Evolutionary conservation across 2,329 filamentous ascomycete genomes (phyloP).

Genomic region (Colletotrichum horii): DNA sequence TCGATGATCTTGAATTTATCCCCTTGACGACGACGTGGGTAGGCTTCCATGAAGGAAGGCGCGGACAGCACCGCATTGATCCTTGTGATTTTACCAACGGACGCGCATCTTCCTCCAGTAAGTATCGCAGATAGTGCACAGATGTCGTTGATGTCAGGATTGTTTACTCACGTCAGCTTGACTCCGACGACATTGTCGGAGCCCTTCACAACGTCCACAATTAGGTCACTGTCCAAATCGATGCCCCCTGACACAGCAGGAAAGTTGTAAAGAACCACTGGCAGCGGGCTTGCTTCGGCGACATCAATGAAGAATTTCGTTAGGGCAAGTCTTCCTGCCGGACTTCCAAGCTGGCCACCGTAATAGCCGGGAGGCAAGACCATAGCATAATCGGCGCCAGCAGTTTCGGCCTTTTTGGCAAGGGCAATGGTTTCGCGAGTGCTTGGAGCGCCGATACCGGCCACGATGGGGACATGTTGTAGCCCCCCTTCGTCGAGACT

Average conservation of each 20-base stretch:
- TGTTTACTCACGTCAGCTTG: neutral
- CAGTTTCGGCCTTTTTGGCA: neutral
- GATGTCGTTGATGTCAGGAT: fast-evolving
- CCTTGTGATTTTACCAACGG: neutral
- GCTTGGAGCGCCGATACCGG: neutral
- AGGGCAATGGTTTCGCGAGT: neutral
- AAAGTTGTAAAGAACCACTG: neutral
- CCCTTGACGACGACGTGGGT: neutral
- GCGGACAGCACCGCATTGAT: neutral
- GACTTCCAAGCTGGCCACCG: neutral
- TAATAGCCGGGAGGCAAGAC: neutral
- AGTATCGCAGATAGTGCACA: neutral
- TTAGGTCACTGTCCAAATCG: neutral
- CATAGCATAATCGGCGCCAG: neutral
- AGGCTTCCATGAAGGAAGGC: neutral
- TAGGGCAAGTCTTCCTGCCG: neutral
- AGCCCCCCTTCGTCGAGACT: neutral
- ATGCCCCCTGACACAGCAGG: neutral
- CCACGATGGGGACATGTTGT: neutral
- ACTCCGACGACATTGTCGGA: neutral
- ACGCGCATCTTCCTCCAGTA: neutral
- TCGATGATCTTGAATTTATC: neutral
- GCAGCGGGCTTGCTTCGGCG: neutral
- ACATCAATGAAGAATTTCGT: neutral
- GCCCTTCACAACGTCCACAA: neutral